A percentile compares a stretch with the other conserved stretches of the same genome.
phyloP scores from a whole-genome alignment of 441 rosid species.

The Eruca vesicaria region DNA sequence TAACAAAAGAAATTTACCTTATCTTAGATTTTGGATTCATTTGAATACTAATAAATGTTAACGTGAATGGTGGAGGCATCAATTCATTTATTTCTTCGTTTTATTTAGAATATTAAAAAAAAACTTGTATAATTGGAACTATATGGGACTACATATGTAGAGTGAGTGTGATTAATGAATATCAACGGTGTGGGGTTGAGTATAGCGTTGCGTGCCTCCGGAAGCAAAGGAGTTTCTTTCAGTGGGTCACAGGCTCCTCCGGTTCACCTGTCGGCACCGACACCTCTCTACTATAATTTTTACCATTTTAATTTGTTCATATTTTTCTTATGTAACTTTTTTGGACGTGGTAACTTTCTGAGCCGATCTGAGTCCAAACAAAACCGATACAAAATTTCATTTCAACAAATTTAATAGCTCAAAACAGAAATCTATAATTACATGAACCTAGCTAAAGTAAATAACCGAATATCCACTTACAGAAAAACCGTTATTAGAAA shows the following conservation, averaged over 20 bases:
- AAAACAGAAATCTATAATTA: no score
- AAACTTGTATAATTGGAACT: neutral
- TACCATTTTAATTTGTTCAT: no score
- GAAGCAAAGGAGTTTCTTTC: conserved; percentile 31
- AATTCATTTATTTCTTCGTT: neutral
- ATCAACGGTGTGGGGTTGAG: conserved; percentile 17
- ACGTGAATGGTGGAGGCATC: neutral
- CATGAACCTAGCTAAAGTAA: no score
- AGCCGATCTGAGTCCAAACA: no score
- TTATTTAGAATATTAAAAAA: neutral
- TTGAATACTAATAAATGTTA: neutral
- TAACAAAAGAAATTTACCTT: no score
- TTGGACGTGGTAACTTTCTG: no score
- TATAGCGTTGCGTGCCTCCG: conserved; percentile 28
- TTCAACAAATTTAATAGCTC: no score
- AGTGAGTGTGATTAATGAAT: conserved; percentile 28
- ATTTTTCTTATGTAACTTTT: no score
- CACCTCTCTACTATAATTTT: conserved; percentile 16
- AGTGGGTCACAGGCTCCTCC: conserved; percentile 28
- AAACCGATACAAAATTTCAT: no score
- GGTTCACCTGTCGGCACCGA: conserved; percentile 37
- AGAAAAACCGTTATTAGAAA: no score
- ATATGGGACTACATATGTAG: neutral
- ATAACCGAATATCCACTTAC: no score
- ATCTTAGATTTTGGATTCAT: neutral